A percentile compares a stretch with the other conserved stretches of the same genome.
Evolutionary conservation across 495 filamentous ascomycete genomes (phyloP).

Genomic region (Penicillium canariense): DNA sequence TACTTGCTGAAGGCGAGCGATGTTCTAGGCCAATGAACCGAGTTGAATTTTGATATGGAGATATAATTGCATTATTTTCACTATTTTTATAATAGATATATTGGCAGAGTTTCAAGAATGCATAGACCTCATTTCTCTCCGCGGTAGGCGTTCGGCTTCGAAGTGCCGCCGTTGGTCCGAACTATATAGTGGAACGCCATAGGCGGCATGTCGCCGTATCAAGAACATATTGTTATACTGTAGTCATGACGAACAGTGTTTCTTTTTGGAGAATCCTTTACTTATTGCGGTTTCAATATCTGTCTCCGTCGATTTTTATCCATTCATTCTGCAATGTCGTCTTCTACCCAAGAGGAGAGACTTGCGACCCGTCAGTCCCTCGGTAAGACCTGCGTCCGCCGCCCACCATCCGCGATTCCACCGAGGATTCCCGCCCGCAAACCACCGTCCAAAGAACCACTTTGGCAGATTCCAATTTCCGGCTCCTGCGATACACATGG

Average conservation of each 20-base stretch:
- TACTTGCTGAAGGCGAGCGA: background rate
- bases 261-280: too few relatives aligned
- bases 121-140: too few relatives aligned
- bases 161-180: background rate
- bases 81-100: too few relatives aligned
- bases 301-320: background rate
- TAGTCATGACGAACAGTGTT: too few relatives aligned
- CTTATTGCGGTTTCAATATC: background rate
- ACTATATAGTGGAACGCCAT: too few relatives aligned
- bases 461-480: too few relatives aligned
- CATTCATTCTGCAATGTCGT: background rate
- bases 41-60: too few relatives aligned
- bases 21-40: background rate
- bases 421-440: constrained; percentile 22
- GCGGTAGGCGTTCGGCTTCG: background rate
- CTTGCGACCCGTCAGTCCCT: constrained; percentile 8
- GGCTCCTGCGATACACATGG: too few relatives aligned
- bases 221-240: too few relatives aligned
- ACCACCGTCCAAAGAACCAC: background rate
- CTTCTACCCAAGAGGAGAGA: background rate
- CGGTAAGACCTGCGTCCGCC: constrained; percentile 14
- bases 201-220: too few relatives aligned
- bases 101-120: too few relatives aligned
- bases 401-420: constrained; percentile 20
- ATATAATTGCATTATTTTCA: too few relatives aligned